Evolutionary conservation across 1,139 yeast genomes (phyloP).

Genomic region (Lodderomyces metapsilosis): DNA sequence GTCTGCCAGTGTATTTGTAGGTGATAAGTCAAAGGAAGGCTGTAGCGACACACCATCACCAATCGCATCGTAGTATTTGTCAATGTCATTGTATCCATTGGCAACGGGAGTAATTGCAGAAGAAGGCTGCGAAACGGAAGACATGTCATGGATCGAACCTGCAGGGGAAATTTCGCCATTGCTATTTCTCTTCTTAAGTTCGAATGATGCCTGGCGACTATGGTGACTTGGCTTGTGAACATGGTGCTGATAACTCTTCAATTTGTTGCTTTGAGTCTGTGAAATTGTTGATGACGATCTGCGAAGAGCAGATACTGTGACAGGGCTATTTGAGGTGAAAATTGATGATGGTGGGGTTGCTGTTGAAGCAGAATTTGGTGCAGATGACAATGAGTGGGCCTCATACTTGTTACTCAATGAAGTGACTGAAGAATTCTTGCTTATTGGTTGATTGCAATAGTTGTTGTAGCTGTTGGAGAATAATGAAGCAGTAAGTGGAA

Average conservation of each 20-base stretch:
- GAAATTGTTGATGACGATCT: constrained; percentile 19
- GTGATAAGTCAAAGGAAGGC: not conserved
- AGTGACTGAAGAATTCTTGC: constrained; percentile 15
- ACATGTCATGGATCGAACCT: not conserved
- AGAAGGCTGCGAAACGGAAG: not conserved
- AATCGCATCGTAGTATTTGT: not conserved
- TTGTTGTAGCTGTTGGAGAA: constrained; percentile 10
- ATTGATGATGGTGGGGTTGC: constrained; percentile 13
- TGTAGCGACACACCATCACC: not conserved
- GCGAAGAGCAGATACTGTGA: constrained; percentile 12
- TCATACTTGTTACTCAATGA: constrained; percentile 29
- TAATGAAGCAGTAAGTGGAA: constrained; percentile 9
- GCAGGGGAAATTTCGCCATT: constrained; percentile 1
- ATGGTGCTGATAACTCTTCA: constrained; percentile 24
- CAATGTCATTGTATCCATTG: not conserved
- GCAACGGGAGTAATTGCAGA: not conserved
- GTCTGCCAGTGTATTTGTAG: not conserved
- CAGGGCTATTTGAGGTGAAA: constrained; percentile 12
- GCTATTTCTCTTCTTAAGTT: constrained; percentile 2
- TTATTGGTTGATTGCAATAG: constrained; percentile 2
- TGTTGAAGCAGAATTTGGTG: constrained; percentile 13
- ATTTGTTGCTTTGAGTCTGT: constrained; percentile 19
- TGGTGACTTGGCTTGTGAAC: constrained; percentile 29
- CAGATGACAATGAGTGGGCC: constrained; percentile 25
- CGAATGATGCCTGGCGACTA: constrained; percentile 8